Base-by-base conservation (phyloP, 2,329 filamentous ascomycete species). In the Graphium sp. region DNA sequence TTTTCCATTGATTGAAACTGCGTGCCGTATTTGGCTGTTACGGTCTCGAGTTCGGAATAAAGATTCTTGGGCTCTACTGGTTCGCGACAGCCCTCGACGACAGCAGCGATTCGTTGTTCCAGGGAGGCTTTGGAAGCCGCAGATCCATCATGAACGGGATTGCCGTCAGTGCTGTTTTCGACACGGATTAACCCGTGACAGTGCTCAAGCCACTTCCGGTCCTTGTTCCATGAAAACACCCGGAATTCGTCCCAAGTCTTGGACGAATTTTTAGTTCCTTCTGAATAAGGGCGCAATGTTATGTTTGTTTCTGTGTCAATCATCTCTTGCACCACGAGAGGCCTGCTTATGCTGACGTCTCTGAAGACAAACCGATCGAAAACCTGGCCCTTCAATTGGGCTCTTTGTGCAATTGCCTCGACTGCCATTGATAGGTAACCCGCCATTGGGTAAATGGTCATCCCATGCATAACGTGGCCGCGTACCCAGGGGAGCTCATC, bases 181-280 rank as follows among this genome's bases (percentile, higher is more conserved):
- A 60, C 52, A 6, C 52, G 45, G 7, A 71, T 50, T 3, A 66
- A 47, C n/a, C 64, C 63, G 26, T 57, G 52, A 40, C 66, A 72
- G 39, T 74, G 61, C 39, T 73, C 63, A 1, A 59, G 57, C 68
- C 68, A 73, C 7, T 60, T 59, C 22, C 60, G 52, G 9, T 46
- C 52, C 10, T 53, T 50, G 0, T 55, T 55, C 56, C 58, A 68
- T 0, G 66, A 68, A 24, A 55, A 63, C 14, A 74, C 61, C 2
- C 53, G 46, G 44, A 74, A 73, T 39, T 66, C 62, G 27, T 65
- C 54, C 63, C 64, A 69, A 3, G 46, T 41, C 18, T 59, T 56
- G 0, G 56, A 58, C 11, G 47, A 42, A 0, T 40, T 40, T 2
- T 39, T 35, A 1, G 44, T 43, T 4, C 44, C 44, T 22, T 49